Evolutionary conservation across 2,329 filamentous ascomycete genomes (phyloP).

Genomic region (Fusarium keratoplasticum): DNA sequence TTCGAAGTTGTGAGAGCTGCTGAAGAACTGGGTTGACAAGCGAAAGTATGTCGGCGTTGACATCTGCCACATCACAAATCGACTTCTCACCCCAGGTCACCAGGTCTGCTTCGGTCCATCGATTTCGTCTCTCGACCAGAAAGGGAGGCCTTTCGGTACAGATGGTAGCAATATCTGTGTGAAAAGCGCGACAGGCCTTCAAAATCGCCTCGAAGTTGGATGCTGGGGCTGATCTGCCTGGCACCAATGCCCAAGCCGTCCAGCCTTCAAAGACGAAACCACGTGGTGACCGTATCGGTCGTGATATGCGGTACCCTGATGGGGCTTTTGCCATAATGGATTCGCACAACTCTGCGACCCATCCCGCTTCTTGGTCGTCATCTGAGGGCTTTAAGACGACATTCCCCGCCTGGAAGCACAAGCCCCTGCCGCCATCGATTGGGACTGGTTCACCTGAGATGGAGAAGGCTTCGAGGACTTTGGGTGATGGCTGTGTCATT

Average conservation of each 20-base stretch:
- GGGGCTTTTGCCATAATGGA: background rate
- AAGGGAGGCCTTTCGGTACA: background rate
- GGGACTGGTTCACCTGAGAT: background rate
- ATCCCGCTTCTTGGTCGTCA: constrained; percentile 5
- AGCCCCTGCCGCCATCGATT: background rate
- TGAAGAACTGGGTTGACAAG: background rate
- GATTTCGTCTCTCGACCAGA: background rate
- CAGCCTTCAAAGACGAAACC: constrained; percentile 2
- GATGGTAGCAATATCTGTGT: background rate
- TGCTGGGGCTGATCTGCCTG: background rate
- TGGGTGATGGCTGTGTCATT: background rate
- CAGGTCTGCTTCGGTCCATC: constrained; percentile 14
- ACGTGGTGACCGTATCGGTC: background rate
- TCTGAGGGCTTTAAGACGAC: constrained; percentile 4
- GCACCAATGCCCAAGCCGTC: constrained; percentile 6
- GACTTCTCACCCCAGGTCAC: constrained; percentile 11
- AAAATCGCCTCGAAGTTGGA: constrained; percentile 5
- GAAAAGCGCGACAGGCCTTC: constrained; percentile 4
- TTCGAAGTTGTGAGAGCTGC: background rate
- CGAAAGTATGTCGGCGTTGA: background rate
- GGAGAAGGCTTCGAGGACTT: background rate
- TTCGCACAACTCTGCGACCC: background rate
- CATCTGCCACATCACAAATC: background rate
- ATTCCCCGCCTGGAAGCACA: constrained; percentile 4
- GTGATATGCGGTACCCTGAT: background rate